Evolutionary conservation across 768 basidiomycete genomes (phyloP), one percentile per base, ranked within the genome.

Genomic region (Pleurotus salmoneostramineus): DNA sequence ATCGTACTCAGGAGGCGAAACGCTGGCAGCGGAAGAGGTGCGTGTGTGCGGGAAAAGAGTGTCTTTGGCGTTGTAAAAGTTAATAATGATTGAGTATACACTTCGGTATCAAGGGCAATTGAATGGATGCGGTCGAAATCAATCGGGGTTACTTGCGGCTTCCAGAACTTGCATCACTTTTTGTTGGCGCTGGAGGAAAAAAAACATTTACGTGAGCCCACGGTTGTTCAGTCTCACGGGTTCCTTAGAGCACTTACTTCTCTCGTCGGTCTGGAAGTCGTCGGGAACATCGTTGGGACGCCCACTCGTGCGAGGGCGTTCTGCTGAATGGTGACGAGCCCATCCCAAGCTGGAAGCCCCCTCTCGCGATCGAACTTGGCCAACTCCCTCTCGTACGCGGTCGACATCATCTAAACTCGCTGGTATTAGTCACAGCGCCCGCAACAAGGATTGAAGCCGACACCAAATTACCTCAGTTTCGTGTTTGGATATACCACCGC

Each of bases 281-380:
- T 84, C 10, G 74, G 69, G 65, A 81, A 89, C 87, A 94, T 92
- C 2, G 83, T 77, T 12, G 92, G 92, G 11, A 93, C 81, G 42
- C 78, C 74, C 46, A 87, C 72, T 33, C 75, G 68, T 62, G 84
- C 83, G 49, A 94, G 74, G 12, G 80, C 72, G 0, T 72, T 66
- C 69, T 94, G 91, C 67, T 94, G 92, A 63, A 81, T 83, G 50
- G 81, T 72, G 15, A 87, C 69, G n/a, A 93, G 76, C 15, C 80
- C 82, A 64, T 91, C 91, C 89, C 91, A 94, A 6, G 89, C 87
- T 2, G 83, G 76, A 5, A 93, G 69, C 7, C 77, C 87, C 37
- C 87, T 78, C 51, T 91, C 84, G n/a, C 64, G 64, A 65, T 93
- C 91, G 65, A 92, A 92, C 60, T 77, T 81, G 40, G 68, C 72